These are phyloP conservation scores for Chenopodium berlandieri DNA, from an alignment of 148 eudicot species.

Conservation along the genomic window DNA sequence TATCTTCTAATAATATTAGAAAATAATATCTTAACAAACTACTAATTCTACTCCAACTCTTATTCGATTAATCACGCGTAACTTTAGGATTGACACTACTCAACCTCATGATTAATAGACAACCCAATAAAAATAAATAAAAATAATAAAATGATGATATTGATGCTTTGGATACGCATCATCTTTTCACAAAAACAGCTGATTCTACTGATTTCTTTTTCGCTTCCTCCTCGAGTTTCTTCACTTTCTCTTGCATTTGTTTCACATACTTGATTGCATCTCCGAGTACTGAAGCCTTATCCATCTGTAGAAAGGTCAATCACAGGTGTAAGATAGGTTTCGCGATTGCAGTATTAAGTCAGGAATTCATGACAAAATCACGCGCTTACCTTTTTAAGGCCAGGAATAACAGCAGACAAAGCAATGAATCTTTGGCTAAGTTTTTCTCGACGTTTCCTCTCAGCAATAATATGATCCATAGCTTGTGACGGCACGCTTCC, in stretches of 20 bases:
- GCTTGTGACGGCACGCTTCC: slow-evolving; percentile 30
- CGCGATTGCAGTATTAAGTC: background rate
- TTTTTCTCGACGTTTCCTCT: slow-evolving; percentile 65
- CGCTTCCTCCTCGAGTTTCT: slow-evolving; percentile 64
- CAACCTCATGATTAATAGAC: no score
- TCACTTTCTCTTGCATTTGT: slow-evolving; percentile 58
- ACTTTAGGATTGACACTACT: no score
- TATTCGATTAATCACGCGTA: no score
- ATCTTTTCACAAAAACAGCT: slow-evolving; percentile 45
- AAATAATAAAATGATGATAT: no score
- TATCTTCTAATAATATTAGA: no score
- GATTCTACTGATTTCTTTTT: slow-evolving; percentile 50
- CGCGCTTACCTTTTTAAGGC: slow-evolving; percentile 61
- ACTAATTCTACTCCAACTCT: no score
- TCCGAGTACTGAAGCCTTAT: slow-evolving; percentile 74
- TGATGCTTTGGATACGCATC: no score
- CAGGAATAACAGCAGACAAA: slow-evolving; percentile 61
- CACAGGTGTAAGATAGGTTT: no score
- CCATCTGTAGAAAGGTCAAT: slow-evolving; percentile 40
- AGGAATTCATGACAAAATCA: background rate
- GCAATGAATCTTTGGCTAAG: slow-evolving; percentile 59
- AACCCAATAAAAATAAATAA: no score
- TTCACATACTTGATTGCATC: slow-evolving; percentile 67
- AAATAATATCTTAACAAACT: no score
- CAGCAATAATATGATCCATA: slow-evolving; percentile 60